Evolutionary conservation across 257 asterid genomes (phyloP), one percentile per base, ranked within the genome.

Genomic region (Ligustrum vulgare): DNA sequence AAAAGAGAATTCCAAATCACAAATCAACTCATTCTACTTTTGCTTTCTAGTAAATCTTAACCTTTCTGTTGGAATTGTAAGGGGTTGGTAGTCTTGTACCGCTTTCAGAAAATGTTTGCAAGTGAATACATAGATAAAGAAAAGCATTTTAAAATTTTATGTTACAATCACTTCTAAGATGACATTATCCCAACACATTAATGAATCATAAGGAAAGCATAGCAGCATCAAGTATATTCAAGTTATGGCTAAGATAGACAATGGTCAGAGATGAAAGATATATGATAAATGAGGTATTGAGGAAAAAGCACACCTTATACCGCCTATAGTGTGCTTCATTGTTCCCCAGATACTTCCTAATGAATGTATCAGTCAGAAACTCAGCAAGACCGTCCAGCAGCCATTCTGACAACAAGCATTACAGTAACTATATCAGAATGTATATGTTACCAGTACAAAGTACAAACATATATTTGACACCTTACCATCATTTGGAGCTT

Each of bases 341-440:
- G 80, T 93, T 91, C 82, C 99, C 99, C 71, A 95, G 90, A 79
- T 83, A 91, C 78, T 89, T 84, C 89, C 93, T 93, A 70, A 95
- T 84, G 78, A 86, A 93, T 47, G 90, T 85, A 85, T 95, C 99
- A 25, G 99, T 86, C 80, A 95, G 87, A 80, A 93, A 95, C 79
- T 94, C 91, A 51, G 98, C 97, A 84, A 95, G 99, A 76, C 99
- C 99, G 74, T 95, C 99, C 90, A 95, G 72, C 87, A 95, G 87
- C 99, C 99, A 95, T 83, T 93, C 99, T 94, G 88, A 77, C 60
- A 81, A 67, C 18, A 78, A 72, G 54, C 79, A 84, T 72, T 36
- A 67, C 72, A 81, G 31, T 28, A 28, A 28, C 31, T 28, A 28
- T 28, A 28, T 28, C 78, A 87, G 78, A 77, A 68, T 18, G 47